Conservation (phyloP, 192 early-diverging fungal species). For the Backusella parvicylindrica region DNA sequence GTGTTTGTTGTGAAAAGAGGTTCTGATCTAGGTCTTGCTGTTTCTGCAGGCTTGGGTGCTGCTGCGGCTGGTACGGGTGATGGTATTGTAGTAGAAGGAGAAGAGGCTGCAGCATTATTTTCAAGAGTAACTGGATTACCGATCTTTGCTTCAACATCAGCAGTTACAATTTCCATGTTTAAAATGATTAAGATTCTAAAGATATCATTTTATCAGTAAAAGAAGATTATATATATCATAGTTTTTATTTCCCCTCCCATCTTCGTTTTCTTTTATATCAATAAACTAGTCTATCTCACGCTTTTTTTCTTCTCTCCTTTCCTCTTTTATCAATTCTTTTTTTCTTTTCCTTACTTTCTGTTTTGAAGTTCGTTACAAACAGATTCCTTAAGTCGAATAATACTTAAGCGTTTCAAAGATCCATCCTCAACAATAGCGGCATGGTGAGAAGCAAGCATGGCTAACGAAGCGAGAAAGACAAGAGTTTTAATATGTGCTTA, state of each 20-base stretch:
- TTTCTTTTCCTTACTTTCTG: constrained; percentile 39
- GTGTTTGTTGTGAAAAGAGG: constrained; percentile 36
- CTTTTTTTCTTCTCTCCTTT: not conserved
- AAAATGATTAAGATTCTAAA: constrained; percentile 38
- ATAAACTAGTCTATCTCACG: too few species aligned
- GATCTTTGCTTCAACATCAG: constrained; percentile 13
- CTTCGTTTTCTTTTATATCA: not conserved
- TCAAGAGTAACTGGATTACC: constrained; percentile 6
- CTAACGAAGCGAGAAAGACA: constrained; percentile 31
- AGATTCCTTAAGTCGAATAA: constrained; percentile 48
- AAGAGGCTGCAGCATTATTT: not conserved
- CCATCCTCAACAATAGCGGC: constrained; percentile 43
- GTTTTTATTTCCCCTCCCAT: too few species aligned
- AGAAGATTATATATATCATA: not conserved
- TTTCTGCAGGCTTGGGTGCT: not conserved
- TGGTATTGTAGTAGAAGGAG: not conserved
- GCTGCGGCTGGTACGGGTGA: not conserved
- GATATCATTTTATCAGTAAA: not conserved
- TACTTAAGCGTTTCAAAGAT: constrained; percentile 44
- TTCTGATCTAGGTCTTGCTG: constrained; percentile 29
- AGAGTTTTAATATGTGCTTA: not conserved
- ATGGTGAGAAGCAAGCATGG: constrained; percentile 59
- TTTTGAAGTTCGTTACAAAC: constrained; percentile 44
- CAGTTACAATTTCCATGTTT: constrained; percentile 44
- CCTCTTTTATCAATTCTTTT: not conserved